A percentile compares a stretch with the other conserved stretches of the same genome.
phyloP scores from a whole-genome alignment of 148 eudicot genomes.

The Rhododendron kiyosumense region DNA sequence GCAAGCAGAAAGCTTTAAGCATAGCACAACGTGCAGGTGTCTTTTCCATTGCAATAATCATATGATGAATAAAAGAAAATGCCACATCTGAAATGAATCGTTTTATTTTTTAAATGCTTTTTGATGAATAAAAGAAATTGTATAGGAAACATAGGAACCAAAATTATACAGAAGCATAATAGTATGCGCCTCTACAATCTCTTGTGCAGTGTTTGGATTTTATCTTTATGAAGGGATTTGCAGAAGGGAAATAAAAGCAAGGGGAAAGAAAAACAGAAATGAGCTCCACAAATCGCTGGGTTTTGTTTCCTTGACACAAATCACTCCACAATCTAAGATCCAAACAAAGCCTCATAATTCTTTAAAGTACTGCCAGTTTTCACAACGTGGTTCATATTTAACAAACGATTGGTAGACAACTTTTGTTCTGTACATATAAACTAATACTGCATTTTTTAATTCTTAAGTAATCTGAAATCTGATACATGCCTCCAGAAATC shows the following conservation, averaged over 20 bases:
- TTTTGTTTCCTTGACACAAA: not conserved
- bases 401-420: not conserved
- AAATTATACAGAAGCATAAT: not conserved
- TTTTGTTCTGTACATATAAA: not conserved
- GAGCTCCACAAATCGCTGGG: not conserved
- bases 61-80: not conserved
- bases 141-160: not conserved
- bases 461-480: not conserved
- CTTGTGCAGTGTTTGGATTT: not conserved
- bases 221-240: not conserved
- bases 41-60: not conserved
- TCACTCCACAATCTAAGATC: not conserved
- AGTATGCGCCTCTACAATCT: not conserved
- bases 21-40: not conserved
- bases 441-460: not conserved
- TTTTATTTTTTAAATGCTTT: not conserved
- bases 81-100: not conserved
- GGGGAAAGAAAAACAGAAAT: not conserved
- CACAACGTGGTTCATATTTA: not conserved
- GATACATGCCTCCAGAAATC: not conserved
- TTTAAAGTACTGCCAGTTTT: not conserved
- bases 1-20: not conserved
- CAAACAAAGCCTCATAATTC: not conserved
- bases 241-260: not conserved
- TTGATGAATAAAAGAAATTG: not conserved